These are phyloP conservation scores for Aspergillus leporis DNA, from an alignment of 495 filamentous ascomycete genomes.

Conservation along the genomic window DNA sequence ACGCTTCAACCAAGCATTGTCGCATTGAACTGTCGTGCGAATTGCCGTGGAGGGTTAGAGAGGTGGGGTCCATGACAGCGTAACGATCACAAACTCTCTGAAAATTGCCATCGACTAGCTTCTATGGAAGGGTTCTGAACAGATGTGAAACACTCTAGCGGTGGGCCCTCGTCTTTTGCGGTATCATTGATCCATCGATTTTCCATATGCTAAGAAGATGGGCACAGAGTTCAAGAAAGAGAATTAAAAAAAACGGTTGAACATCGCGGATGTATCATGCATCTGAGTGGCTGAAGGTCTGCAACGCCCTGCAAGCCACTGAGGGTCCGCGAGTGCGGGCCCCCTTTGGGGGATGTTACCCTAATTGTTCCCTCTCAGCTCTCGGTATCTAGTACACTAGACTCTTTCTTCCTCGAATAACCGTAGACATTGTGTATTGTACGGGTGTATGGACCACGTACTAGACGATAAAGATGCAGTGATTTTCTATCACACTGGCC, in stretches of 20 bases:
- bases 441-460: no score
- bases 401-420: no score
- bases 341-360: no score
- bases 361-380: no score
- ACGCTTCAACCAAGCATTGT: background rate
- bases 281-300: slow-evolving; percentile 7
- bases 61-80: slow-evolving; percentile 13
- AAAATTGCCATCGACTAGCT: slow-evolving; percentile 3
- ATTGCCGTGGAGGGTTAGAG: slow-evolving; percentile 3
- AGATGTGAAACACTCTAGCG: slow-evolving; percentile 15
- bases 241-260: background rate
- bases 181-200: background rate
- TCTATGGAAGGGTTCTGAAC: slow-evolving; percentile 11
- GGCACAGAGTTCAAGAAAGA: background rate
- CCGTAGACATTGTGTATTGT: background rate
- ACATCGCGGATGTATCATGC: background rate
- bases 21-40: background rate
- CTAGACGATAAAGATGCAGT: background rate
- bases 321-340: background rate
- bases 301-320: slow-evolving; percentile 6
- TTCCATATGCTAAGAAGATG: background rate
- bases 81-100: slow-evolving; percentile 2
- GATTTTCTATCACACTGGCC: background rate
- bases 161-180: background rate
- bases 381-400: background rate